Percentiles rank a stretch among this genome's conserved stretches.
phyloP scores from a whole-genome alignment of 1,139 yeast species.

The Kodamaea ohmeri region DNA sequence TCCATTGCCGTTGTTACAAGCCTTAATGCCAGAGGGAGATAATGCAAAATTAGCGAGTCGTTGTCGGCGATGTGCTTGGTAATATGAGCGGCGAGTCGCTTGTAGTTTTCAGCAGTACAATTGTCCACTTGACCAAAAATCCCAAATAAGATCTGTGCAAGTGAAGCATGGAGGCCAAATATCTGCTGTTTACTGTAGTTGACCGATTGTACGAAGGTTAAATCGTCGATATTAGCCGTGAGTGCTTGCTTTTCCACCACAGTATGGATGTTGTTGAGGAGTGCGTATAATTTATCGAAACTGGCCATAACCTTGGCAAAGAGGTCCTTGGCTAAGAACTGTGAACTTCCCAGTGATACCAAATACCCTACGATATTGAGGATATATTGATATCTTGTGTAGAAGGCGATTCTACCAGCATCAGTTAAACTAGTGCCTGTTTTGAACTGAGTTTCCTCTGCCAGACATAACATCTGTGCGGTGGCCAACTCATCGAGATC shows the following conservation, averaged over 20 bases:
- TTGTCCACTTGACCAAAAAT: constrained; percentile 38
- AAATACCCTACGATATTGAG: constrained; percentile 66
- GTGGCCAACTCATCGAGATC: constrained; percentile 36
- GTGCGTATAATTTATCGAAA: constrained; percentile 55
- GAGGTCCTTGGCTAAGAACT: constrained; percentile 21
- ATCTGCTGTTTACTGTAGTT: constrained; percentile 61
- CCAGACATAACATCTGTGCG: constrained; percentile 38
- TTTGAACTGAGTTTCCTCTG: constrained; percentile 40
- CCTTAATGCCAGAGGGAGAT: constrained; percentile 58
- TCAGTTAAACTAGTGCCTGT: constrained; percentile 60
- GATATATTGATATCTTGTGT: constrained; percentile 66
- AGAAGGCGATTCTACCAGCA: constrained; percentile 69
- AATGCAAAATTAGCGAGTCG: constrained; percentile 62
- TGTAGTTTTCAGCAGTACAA: constrained; percentile 32
- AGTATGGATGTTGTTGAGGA: constrained; percentile 56
- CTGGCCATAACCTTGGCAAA: constrained; percentile 47
- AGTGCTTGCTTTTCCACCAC: constrained; percentile 62
- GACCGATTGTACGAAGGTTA: constrained; percentile 52
- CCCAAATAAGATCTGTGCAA: constrained; percentile 65
- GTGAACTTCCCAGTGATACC: constrained; percentile 33
- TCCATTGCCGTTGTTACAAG: constrained; percentile 34
- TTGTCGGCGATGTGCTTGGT: constrained; percentile 48
- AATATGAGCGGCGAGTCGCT: constrained; percentile 30
- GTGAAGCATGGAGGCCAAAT: constrained; percentile 63
- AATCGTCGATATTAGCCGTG: constrained; percentile 38